These are phyloP conservation scores for Botryosphaeria dothidea DNA, from an alignment of 2,329 filamentous ascomycete genomes.

Conservation along the genomic window DNA sequence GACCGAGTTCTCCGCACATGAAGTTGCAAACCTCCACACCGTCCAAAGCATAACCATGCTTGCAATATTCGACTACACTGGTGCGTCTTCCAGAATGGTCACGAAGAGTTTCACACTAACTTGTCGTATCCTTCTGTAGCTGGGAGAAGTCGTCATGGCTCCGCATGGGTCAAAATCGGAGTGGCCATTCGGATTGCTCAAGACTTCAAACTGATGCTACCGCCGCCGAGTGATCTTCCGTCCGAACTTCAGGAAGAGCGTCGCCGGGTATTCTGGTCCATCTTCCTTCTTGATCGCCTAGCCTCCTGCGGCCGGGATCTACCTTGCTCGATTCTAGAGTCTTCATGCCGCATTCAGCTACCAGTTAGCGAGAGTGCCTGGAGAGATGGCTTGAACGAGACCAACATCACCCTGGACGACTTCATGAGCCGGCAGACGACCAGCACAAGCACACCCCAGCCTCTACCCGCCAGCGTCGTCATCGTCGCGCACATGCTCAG, in stretches of 20 bases:
- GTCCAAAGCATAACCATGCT: background rate
- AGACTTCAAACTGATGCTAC: background rate
- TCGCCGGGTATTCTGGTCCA: background rate
- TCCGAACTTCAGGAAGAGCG: background rate
- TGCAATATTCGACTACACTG: background rate
- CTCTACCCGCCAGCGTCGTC: background rate
- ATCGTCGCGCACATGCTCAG: background rate
- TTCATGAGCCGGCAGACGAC: background rate
- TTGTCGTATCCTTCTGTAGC: background rate
- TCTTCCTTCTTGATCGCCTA: background rate
- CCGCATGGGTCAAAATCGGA: background rate
- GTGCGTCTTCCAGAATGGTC: background rate
- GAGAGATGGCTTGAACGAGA: background rate
- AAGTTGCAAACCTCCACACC: background rate
- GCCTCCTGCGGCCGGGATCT: background rate
- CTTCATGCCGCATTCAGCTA: background rate
- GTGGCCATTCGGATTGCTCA: background rate
- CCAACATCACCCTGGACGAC: background rate
- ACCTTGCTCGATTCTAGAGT: background rate
- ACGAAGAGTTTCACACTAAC: background rate
- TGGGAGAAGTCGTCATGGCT: background rate
- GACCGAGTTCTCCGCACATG: background rate
- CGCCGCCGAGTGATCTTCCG: background rate
- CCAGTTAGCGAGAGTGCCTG: background rate
- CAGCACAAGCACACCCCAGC: background rate